These are phyloP conservation scores for Cladobotryum mycophilum DNA, from an alignment of 2,329 filamentous ascomycete genomes.

Conservation along the genomic window DNA sequence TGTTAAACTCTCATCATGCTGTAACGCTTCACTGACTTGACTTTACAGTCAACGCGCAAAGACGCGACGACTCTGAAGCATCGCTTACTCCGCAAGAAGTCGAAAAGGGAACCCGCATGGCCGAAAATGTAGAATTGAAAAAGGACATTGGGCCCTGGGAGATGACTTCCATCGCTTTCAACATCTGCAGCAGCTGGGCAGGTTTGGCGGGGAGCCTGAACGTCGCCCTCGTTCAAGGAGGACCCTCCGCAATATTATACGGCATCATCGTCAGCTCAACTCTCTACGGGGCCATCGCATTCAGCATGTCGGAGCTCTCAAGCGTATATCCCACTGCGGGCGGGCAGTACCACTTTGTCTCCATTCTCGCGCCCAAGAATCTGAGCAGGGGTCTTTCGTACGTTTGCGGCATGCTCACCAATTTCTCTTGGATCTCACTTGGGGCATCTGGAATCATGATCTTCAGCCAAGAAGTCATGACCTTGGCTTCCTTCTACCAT, in stretches of 20 bases:
- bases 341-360: conserved; percentile 33
- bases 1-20: too few species aligned
- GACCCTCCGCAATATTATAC: conserved; percentile 17
- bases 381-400: conserved; percentile 11
- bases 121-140: not conserved
- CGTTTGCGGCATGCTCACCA: not conserved
- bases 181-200: conserved; percentile 21
- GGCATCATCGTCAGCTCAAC: conserved; percentile 13
- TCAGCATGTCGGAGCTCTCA: conserved; percentile 29
- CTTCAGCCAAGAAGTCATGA: not conserved
- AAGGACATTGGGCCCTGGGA: not conserved
- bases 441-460: not conserved
- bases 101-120: too few species aligned
- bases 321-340: conserved; percentile 31
- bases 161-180: conserved; percentile 3
- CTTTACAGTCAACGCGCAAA: too few species aligned
- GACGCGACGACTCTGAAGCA: too few species aligned
- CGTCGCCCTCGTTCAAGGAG: conserved; percentile 13
- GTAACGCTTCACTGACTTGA: too few species aligned
- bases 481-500: conserved; percentile 1
- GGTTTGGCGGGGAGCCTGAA: conserved; percentile 16
- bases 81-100: too few species aligned
- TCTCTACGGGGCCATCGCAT: conserved; percentile 13
- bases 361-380: conserved; percentile 20
- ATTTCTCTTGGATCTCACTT: not conserved